phyloP scores from a whole-genome alignment of 495 filamentous ascomycete genomes.

The Penicillium daleae region DNA sequence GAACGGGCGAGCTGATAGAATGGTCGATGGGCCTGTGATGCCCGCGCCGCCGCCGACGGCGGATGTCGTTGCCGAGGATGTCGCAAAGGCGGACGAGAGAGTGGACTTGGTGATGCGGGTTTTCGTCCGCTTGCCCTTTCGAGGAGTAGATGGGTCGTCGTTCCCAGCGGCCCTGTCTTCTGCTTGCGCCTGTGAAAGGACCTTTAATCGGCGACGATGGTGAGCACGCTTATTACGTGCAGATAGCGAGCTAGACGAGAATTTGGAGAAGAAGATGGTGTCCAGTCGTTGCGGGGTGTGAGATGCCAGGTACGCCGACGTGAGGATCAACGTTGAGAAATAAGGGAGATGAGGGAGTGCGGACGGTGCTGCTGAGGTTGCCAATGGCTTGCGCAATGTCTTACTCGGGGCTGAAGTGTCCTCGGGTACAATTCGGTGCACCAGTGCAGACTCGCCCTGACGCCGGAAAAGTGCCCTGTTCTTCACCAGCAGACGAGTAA shows the following conservation, averaged over 20 bases:
- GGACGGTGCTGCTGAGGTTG: constrained; percentile 39
- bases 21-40: constrained; percentile 67
- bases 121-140: constrained; percentile 45
- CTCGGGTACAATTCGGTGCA: constrained; percentile 67
- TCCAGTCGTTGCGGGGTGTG: constrained; percentile 82
- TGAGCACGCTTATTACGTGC: constrained; percentile 56
- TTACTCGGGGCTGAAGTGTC: constrained; percentile 25
- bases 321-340: constrained; percentile 79
- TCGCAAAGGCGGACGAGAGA: constrained; percentile 45
- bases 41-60: constrained; percentile 38
- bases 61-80: constrained; percentile 45
- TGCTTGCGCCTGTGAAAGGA: constrained; percentile 48
- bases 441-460: constrained; percentile 72
- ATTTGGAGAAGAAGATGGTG: constrained; percentile 81
- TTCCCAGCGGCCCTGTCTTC: constrained; percentile 38
- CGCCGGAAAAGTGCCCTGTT: constrained; percentile 76
- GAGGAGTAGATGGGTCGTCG: constrained; percentile 35
- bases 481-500: constrained; percentile 76
- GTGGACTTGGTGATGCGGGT: constrained; percentile 55
- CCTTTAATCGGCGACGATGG: constrained; percentile 57
- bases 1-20: constrained; percentile 79
- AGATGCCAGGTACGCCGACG: constrained; percentile 89
- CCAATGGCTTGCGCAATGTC: constrained; percentile 29
- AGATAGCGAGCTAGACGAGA: constrained; percentile 58
- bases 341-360: constrained; percentile 64